Evolutionary conservation across 768 basidiomycete species (phyloP).

Genomic region (Calocera viscosa): DNA sequence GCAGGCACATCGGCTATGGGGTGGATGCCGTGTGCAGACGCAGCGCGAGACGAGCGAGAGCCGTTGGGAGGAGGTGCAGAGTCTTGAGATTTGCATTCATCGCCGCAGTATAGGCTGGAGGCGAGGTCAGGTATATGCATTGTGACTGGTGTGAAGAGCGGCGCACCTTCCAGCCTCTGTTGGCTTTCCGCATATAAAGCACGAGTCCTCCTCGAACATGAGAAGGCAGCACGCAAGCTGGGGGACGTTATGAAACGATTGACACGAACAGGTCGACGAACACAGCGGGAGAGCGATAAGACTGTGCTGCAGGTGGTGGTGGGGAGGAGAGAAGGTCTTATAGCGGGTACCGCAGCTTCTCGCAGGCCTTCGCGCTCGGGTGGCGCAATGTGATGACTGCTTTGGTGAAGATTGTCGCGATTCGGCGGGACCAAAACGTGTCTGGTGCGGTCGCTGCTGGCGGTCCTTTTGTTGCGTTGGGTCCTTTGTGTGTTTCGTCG

Average conservation of each 20-base stretch:
- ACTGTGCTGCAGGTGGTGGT: neutral
- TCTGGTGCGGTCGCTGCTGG: neutral
- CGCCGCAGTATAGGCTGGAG: conserved; percentile 17
- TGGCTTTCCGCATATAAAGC: conserved; percentile 57
- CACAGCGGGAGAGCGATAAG: neutral
- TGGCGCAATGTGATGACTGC: conserved; percentile 7
- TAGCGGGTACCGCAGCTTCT: neutral
- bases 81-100: conserved; percentile 16
- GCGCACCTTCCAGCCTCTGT: conserved; percentile 47
- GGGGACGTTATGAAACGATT: neutral
- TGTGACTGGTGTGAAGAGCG: conserved; percentile 12
- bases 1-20: neutral
- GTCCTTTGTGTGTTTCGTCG: conserved; percentile 8
- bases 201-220: conserved; percentile 67
- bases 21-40: neutral
- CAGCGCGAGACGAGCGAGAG: neutral
- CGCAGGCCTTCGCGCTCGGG: neutral
- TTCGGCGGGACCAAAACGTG: conserved; percentile 3
- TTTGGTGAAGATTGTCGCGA: conserved; percentile 1
- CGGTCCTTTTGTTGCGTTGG: neutral
- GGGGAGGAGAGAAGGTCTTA: neutral
- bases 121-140: conserved; percentile 1
- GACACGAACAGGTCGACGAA: neutral
- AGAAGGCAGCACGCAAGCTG: conserved; percentile 5
- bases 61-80: conserved; percentile 6